Percentiles rank a stretch among this genome's conserved stretches.
These are phyloP conservation scores for Crithidia bombi DNA, from an alignment of 208 protist genomes.

Conservation along the genomic window DNA sequence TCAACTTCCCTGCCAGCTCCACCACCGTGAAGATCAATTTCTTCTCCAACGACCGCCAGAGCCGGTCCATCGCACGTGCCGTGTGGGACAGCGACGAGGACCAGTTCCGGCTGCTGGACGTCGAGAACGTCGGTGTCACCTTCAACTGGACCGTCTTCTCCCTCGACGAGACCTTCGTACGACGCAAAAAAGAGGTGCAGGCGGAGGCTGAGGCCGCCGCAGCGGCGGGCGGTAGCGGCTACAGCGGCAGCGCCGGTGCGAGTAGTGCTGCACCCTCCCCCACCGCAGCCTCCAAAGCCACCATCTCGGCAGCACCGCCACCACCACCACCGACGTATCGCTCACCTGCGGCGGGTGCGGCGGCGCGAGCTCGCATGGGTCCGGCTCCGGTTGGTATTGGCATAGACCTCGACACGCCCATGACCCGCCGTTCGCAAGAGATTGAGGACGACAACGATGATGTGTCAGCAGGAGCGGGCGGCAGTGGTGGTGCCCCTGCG, in stretches of 20 bases:
- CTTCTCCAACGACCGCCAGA: constrained; percentile 85
- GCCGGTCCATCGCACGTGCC: constrained; percentile 73
- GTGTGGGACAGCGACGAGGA: constrained; percentile 79
- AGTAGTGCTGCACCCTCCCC: neutral
- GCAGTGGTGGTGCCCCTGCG: neutral
- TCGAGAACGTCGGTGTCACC: constrained; percentile 80
- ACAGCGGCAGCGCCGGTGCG: neutral
- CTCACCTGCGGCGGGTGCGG: constrained; percentile 6
- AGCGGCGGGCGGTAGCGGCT: neutral
- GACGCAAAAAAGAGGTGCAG: constrained; percentile 24
- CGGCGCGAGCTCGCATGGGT: constrained; percentile 15
- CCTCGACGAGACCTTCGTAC: constrained; percentile 70
- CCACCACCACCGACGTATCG: neutral
- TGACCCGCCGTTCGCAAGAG: neutral
- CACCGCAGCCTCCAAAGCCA: neutral
- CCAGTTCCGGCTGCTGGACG: constrained; percentile 78
- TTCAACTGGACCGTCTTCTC: constrained; percentile 90
- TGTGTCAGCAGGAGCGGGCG: neutral
- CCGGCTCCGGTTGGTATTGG: constrained; percentile 27
- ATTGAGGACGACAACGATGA: neutral
- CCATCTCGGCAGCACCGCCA: neutral
- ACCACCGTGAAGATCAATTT: constrained; percentile 84
- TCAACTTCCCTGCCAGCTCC: constrained; percentile 68
- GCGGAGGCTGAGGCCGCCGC: constrained; percentile 2
- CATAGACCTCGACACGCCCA: constrained; percentile 8